These are phyloP conservation scores for Panicum miliaceum DNA, from an alignment of 176 grass and related monocot species.

Conservation along the genomic window DNA sequence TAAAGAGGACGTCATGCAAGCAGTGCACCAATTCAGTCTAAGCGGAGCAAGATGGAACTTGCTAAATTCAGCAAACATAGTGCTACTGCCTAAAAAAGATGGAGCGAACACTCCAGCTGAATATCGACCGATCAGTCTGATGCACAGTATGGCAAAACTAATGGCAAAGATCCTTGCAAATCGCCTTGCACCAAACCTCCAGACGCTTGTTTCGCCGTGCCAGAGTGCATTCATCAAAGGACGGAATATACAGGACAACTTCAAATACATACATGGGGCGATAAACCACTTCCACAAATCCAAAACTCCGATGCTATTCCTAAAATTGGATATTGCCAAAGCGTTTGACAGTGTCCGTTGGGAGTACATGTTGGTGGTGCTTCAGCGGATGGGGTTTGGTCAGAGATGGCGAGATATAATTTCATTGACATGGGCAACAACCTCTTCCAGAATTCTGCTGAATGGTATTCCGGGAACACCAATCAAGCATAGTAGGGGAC, in stretches of 20 bases:
- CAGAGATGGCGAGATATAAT: neutral
- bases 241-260: neutral
- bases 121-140: neutral
- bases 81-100: neutral
- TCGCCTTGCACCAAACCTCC: neutral
- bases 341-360: neutral
- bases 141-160: neutral
- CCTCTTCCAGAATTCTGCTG: neutral
- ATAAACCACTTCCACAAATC: neutral
- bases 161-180: neutral
- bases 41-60: too few relatives aligned
- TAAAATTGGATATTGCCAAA: neutral
- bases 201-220: fast-evolving
- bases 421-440: neutral
- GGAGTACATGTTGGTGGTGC: neutral
- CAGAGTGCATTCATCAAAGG: neutral
- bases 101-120: fast-evolving
- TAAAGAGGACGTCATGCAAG: fast-evolving
- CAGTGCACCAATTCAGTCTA: too few relatives aligned
- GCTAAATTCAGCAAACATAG: neutral
- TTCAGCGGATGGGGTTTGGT: neutral
- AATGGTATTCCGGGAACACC: neutral
- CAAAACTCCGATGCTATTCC: neutral
- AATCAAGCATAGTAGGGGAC: neutral
- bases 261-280: neutral